Conservation (phyloP, 106 monocot genomes). For the Ottelia alismoides region DNA sequence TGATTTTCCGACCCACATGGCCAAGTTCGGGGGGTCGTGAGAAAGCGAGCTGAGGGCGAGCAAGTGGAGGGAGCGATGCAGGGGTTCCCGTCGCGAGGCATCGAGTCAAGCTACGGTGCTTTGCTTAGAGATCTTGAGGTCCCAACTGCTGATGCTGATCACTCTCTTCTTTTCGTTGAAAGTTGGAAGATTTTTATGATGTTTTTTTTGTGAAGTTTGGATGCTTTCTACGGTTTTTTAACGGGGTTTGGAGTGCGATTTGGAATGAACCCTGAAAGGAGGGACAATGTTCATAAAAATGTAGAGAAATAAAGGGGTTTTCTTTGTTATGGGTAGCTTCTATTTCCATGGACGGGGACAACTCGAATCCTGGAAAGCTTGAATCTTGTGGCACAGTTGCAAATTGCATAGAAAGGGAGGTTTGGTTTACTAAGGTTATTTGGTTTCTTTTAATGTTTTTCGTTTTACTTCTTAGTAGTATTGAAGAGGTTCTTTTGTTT, state of each 20-base stretch:
- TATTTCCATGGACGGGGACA: background rate
- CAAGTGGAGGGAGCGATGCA: too few relatives aligned
- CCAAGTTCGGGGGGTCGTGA: slow-evolving; percentile 16
- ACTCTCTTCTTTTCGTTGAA: background rate
- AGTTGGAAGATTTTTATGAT: too few relatives aligned
- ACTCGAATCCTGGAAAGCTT: too few relatives aligned
- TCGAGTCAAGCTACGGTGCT: slow-evolving; percentile 49
- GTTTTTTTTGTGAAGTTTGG: too few relatives aligned
- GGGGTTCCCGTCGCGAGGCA: too few relatives aligned
- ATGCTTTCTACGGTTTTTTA: slow-evolving; percentile 2
- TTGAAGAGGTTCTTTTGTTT: background rate
- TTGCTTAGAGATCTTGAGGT: slow-evolving; percentile 81
- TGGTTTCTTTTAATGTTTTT: background rate
- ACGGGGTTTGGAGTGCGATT: background rate
- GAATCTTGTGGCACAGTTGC: background rate
- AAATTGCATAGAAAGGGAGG: background rate
- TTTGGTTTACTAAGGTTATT: background rate
- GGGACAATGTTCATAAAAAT: too few relatives aligned
- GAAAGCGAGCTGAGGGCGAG: too few relatives aligned
- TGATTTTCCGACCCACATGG: slow-evolving; percentile 20
- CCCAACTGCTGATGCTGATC: background rate
- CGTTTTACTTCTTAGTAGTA: background rate
- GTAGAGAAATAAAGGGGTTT: background rate
- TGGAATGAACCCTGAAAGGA: background rate
- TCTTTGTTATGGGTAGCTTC: background rate